Base-by-base conservation (phyloP, 345 rosid genomes). In the Citrus inodora region DNA sequence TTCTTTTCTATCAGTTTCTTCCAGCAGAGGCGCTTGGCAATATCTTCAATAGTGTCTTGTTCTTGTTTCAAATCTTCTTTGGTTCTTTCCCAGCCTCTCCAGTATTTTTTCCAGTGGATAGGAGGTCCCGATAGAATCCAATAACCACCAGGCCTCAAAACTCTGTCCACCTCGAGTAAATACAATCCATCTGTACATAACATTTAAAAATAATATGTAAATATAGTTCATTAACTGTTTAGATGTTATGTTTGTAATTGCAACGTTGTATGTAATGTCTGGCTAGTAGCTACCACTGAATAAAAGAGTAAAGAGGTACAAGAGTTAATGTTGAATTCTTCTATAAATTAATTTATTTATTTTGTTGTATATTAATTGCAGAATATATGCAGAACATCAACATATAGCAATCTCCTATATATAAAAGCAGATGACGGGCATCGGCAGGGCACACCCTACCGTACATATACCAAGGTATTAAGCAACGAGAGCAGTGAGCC, bases 111-210 rank as follows among this genome's bases (percentile, higher is more conserved):
- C 99, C 99, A 96, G 79, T 75, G 84, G 70, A 96, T 88, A 8
- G 98, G 99, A 51, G 99, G 99, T 10, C 99, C 99, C 1, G 98
- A 96, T 13, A 94, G 93, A 83, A 96, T 84, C 98, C 99, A 96
- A 64, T 92, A 96, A 25, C 98, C 99, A n/a, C 99, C 97, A 32
- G 99, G 98, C 83, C 99, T 88, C 48, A 96, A 83, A 74, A 96
- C 82, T 74, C 99, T 88, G 80, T 96, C 98, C 79, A 96, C 97
- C 86, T 96, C 99, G 22, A 85, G 84, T 32, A 94, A 87, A 75
- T 91, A 96, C 88, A 94, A 62, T 27, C 97, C 99, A 85, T 87
- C 99, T 95, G 48, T 42, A 10, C 48, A 87, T 55, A 65, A 74
- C 67, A 80, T 33, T 32, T 24, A 65, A 17, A 40, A 21, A 4